Evolutionary conservation across 257 asterid species (phyloP).

Genomic region (Rehmannia glutinosa): DNA sequence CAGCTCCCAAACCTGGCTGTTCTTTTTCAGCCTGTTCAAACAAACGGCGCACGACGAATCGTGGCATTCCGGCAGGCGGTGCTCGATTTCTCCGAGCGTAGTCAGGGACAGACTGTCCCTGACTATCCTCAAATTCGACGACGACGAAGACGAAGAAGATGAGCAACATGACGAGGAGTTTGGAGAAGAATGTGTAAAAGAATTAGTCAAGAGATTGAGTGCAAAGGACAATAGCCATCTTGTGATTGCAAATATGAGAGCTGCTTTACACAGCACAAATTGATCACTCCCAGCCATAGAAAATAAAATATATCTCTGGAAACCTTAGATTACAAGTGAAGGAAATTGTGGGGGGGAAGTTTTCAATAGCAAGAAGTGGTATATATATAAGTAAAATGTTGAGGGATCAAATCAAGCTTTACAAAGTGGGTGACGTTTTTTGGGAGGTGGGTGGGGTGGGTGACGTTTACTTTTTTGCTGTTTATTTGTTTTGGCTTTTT

Average conservation of each 20-base stretch:
- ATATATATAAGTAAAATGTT: conserved; percentile 29
- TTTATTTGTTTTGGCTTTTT: too few relatives aligned
- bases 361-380: neutral
- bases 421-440: conserved; percentile 29
- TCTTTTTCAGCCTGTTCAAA: conserved; percentile 41
- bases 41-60: conserved; percentile 59
- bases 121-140: conserved; percentile 26
- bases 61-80: conserved; percentile 26
- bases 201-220: conserved; percentile 29
- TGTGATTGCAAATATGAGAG: conserved; percentile 45
- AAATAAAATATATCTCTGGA: too few relatives aligned
- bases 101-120: conserved; percentile 41
- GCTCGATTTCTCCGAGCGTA: conserved; percentile 34
- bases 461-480: conserved; percentile 25
- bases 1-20: conserved; percentile 58
- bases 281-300: conserved; percentile 45
- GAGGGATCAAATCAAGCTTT: neutral
- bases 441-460: conserved; percentile 24
- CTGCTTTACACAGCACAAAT: conserved; percentile 48
- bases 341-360: conserved; percentile 35
- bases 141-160: conserved; percentile 11
- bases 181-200: conserved; percentile 13
- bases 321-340: conserved; percentile 1
- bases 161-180: conserved; percentile 9
- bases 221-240: conserved; percentile 53